Percentiles rank a stretch among this genome's conserved stretches.
These are phyloP conservation scores for Meredithiella fracta DNA, from an alignment of 2,329 filamentous ascomycete genomes.

Conservation along the genomic window DNA sequence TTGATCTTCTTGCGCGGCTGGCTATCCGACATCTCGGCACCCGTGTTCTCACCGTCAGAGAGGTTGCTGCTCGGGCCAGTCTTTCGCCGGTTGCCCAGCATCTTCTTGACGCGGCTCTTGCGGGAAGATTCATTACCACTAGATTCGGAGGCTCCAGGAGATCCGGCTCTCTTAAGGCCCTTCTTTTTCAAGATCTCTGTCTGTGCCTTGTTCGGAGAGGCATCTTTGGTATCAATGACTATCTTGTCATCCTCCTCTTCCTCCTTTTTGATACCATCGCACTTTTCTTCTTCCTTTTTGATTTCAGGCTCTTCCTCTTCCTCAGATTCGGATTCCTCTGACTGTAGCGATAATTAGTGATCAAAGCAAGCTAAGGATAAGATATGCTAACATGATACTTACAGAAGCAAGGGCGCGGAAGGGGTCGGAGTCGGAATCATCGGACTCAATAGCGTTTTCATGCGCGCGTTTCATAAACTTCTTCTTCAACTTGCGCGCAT, in stretches of 20 bases:
- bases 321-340: conserved; percentile 19
- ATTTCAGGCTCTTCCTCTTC: conserved; percentile 24
- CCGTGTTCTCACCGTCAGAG: conserved; percentile 58
- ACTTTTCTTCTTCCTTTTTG: conserved; percentile 23
- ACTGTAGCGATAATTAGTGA: conserved; percentile 3
- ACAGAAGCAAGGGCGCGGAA: conserved; percentile 22
- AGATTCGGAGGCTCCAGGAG: conserved; percentile 74
- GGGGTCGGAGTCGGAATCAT: conserved; percentile 32
- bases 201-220: conserved; percentile 32
- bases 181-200: conserved; percentile 39
- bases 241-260: conserved; percentile 41
- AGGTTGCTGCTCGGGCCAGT: conserved; percentile 37
- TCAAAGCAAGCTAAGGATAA: too few relatives aligned
- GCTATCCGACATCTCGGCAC: conserved; percentile 48
- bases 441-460: conserved; percentile 70
- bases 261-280: conserved; percentile 31
- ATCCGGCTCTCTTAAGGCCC: conserved; percentile 67
- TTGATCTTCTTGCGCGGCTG: conserved; percentile 33
- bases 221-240: conserved; percentile 51
- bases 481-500: conserved; percentile 65
- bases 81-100: conserved; percentile 26
- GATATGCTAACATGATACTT: conserved; percentile 13
- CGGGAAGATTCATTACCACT: conserved; percentile 81
- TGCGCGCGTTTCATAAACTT: conserved; percentile 71
- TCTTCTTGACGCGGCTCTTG: conserved; percentile 50